phyloP scores from a whole-genome alignment of 2,329 filamentous ascomycete species.

The Penicillium sp. region DNA sequence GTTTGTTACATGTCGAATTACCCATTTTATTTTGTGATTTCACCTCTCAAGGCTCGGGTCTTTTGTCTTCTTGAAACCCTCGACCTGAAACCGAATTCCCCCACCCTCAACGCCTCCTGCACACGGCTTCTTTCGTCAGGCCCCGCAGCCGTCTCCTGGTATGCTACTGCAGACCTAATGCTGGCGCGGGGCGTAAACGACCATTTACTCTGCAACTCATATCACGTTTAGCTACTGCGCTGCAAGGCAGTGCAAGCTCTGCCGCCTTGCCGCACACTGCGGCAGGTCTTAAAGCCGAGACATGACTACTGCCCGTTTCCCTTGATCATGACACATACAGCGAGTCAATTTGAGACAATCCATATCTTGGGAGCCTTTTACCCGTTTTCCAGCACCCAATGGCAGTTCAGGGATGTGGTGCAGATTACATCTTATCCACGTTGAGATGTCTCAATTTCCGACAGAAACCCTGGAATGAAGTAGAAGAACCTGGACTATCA shows the following conservation, averaged over 20 bases:
- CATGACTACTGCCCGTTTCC: conserved; percentile 1
- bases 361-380: background rate
- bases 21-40: background rate
- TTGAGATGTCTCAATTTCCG: no score
- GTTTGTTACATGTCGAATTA: conserved; percentile 2
- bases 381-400: background rate
- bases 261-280: conserved; percentile 5
- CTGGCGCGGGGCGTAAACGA: background rate
- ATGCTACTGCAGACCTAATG: conserved; percentile 3
- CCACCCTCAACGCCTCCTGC: conserved; percentile 11
- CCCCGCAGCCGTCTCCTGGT: conserved; percentile 3
- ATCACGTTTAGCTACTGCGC: conserved; percentile 15
- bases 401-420: background rate
- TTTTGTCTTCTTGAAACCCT: conserved; percentile 4
- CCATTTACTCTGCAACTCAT: conserved; percentile 3
- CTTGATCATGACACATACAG: conserved; percentile 3
- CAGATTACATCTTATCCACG: background rate
- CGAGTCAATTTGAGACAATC: conserved; percentile 8
- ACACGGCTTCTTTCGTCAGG: conserved; percentile 11
- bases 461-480: background rate
- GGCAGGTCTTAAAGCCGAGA: conserved; percentile 1
- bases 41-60: background rate
- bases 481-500: background rate
- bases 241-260: background rate
- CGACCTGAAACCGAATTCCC: conserved; percentile 8